phyloP scores from a whole-genome alignment of 768 basidiomycete species.

The Fistulinella prunicolor region DNA sequence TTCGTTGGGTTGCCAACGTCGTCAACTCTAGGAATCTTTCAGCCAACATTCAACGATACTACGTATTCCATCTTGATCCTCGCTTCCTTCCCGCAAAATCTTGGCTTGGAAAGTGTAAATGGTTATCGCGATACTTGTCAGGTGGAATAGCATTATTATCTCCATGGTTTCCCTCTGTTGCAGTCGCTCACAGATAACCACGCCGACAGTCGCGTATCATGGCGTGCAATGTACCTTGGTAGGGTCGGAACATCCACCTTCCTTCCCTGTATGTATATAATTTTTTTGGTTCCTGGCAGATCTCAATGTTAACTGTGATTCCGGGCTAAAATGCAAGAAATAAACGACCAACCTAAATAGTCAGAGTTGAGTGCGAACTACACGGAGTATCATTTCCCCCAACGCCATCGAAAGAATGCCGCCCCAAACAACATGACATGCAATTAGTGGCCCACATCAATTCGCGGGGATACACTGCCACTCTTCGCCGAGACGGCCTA shows the following conservation, averaged over 20 bases:
- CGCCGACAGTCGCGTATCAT: constrained; percentile 16
- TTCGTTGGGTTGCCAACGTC: neutral
- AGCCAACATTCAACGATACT: neutral
- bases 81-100: neutral
- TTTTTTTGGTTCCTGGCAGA: too few relatives aligned
- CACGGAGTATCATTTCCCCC: neutral
- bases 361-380: neutral
- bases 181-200: constrained; percentile 5
- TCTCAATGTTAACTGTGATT: too few relatives aligned
- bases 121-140: neutral
- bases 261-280: neutral
- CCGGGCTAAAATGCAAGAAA: neutral
- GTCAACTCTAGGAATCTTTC: neutral
- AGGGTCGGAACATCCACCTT: neutral
- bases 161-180: constrained; percentile 2
- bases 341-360: neutral
- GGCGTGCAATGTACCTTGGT: constrained; percentile 8
- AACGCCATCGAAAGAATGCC: neutral
- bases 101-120: neutral
- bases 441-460: neutral
- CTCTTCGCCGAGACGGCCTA: too few relatives aligned
- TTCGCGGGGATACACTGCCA: too few relatives aligned
- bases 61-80: neutral
- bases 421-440: neutral
- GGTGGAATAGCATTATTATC: neutral